A percentile compares a stretch with the other conserved stretches of the same genome.
Evolutionary conservation across 441 rosid genomes (phyloP).

Genomic region (Bocquillonia castaneifolia): DNA sequence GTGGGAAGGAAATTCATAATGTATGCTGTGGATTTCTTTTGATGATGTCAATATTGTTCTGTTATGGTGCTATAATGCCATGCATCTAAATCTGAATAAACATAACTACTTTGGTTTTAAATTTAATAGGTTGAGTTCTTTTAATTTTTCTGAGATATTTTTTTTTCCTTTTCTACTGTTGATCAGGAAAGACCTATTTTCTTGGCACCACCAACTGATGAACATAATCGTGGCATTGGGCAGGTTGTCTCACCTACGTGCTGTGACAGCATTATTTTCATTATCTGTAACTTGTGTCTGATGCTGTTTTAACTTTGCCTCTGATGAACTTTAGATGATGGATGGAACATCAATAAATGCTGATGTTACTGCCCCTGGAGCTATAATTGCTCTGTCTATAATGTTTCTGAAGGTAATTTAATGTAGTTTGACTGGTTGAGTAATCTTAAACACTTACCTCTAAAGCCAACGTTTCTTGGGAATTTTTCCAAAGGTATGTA

Average conservation of each 20-base stretch:
- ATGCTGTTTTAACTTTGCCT: constrained; percentile 15
- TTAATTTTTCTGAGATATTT: constrained; percentile 26
- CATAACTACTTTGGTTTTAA: constrained; percentile 9
- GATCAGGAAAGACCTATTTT: constrained; percentile 68
- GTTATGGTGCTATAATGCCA: constrained; percentile 11
- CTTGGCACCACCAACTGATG: constrained; percentile 52
- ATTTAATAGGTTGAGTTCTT: constrained; percentile 11
- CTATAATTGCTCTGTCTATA: constrained; percentile 79
- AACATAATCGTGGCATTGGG: constrained; percentile 55
- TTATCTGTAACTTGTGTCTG: neutral
- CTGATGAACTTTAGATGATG: constrained; percentile 52
- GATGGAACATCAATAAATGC: constrained; percentile 75
- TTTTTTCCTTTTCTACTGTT: constrained; percentile 20
- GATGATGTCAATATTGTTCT: constrained; percentile 25
- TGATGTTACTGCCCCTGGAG: constrained; percentile 98
- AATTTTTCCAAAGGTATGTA: neutral
- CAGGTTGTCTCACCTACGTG: constrained; percentile 51
- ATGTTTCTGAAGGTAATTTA: constrained; percentile 80
- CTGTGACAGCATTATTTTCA: constrained; percentile 13
- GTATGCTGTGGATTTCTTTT: constrained; percentile 36
- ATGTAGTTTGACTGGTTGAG: constrained; percentile 12
- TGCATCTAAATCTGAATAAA: constrained; percentile 18
- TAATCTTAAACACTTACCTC: neutral
- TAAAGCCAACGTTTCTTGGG: neutral
- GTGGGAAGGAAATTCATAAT: constrained; percentile 76